Percentiles rank a stretch among this genome's conserved stretches.
These are phyloP conservation scores for Schizopora paradoxa DNA, from an alignment of 1,284 basidiomycete genomes.

Conservation along the genomic window DNA sequence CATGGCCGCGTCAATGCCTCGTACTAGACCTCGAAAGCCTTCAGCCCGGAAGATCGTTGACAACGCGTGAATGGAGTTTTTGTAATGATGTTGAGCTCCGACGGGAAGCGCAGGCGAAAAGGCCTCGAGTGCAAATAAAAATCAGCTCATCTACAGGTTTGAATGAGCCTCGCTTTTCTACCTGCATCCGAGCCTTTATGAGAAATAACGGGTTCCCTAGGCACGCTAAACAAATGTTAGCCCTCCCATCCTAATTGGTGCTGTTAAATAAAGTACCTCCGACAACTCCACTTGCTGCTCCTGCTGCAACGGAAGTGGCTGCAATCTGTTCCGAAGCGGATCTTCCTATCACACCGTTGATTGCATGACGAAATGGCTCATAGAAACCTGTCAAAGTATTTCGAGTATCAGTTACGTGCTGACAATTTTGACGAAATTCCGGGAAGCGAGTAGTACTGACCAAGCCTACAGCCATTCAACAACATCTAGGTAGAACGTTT, in stretches of 20 bases:
- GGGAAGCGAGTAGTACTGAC: slow-evolving; percentile 36
- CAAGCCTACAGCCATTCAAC: slow-evolving; percentile 91
- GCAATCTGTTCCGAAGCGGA: slow-evolving; percentile 61
- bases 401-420: slow-evolving; percentile 5
- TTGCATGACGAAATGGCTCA: slow-evolving; percentile 77
- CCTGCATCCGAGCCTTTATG: slow-evolving; percentile 97
- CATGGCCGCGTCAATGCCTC: slow-evolving; percentile 92
- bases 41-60: slow-evolving; percentile 76
- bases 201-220: slow-evolving; percentile 94
- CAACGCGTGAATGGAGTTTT: slow-evolving; percentile 76
- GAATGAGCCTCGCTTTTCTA: slow-evolving; percentile 30
- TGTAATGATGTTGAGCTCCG: slow-evolving; percentile 91
- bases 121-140: slow-evolving; percentile 44
- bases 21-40: slow-evolving; percentile 72
- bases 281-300: slow-evolving; percentile 84
- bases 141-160: background rate
- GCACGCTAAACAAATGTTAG: slow-evolving; percentile 46
- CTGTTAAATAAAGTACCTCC: slow-evolving; percentile 54
- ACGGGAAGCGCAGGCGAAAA: slow-evolving; percentile 93
- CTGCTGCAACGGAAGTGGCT: slow-evolving; percentile 75
- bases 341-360: slow-evolving; percentile 70
- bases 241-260: slow-evolving; percentile 3
- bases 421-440: background rate
- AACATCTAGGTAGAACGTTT: slow-evolving; percentile 53
- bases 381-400: slow-evolving; percentile 72